Evolutionary conservation across 1,284 basidiomycete genomes (phyloP), one percentile per base, ranked within the genome.

Genomic region (Marasmius tenuissimus): DNA sequence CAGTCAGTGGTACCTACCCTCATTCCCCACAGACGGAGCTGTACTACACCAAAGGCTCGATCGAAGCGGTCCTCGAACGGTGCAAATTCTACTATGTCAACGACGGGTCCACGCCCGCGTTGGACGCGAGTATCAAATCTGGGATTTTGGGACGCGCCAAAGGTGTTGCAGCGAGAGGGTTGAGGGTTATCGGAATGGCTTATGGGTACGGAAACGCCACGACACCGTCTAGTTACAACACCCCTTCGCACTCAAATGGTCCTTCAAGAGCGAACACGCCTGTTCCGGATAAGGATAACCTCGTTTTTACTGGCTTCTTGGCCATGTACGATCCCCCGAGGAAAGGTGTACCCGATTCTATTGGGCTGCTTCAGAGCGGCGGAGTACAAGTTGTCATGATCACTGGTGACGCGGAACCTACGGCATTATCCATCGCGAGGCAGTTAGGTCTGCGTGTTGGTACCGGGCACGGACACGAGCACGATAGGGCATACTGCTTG

Each of bases 371-470:
- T 33, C 92, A 95, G 69, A 78, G 81, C 16, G 95, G 92, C 16
- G 94, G 96, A 7, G 92, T 99, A 40, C 94, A 97, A 70, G 89
- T 98, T 12, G 91, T 98, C 48, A 98, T 99, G 96, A 98, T 98
- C 73, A 98, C 97, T 0, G 97, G 97, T 14, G 97, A 98, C 71
- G 89, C 95, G 22, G 93, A 96, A 75, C 82, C 90, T 61, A 99
- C 97, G 0, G 97, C 97, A 1, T 71, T 94, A 10, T 89, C 94
- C 18, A 97, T 98, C 64, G 96, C 95, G 33, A 82, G 85, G 65
- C 85, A 94, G 68, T 83, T 99, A n/a, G 96, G 96, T n/a, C 78
- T 98, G 66, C 79, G 83, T 9, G 80, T 89, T 22, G 85, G 75
- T 48, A 61, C 70, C 34, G 52, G 52, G 34, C n/a, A 54, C 20